Base-by-base conservation (phyloP, 1,284 basidiomycete species). In the Melanopsichium pennsylvanicum region DNA sequence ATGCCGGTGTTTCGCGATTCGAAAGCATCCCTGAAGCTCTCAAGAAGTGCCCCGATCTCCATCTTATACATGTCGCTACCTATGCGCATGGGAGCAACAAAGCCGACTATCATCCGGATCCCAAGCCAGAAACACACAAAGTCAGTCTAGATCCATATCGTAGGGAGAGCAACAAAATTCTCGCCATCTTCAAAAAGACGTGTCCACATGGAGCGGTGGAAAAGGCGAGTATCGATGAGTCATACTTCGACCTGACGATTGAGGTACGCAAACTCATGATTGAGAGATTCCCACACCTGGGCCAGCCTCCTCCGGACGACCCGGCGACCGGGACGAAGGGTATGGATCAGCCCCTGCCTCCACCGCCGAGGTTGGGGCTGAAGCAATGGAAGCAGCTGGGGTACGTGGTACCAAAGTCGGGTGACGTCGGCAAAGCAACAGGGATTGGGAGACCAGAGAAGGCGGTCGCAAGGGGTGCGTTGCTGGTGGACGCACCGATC, bases 81-180 rank as follows among this genome's bases (percentile, higher is more conserved):
- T 97, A 64, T 32, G 43, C 72, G 18, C 45, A 68, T 45, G 32
- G 8, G 21, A 88, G 79, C 91, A 84, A 83, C 40, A 89, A 93
- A 79, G 91, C 95, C 11, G 89, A 89, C 0, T 97, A 98, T 81
- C 87, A 92, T 29, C 85, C 90, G 54, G 67, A 81, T 23, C 88
- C 93, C 5, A 88, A 93, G 78, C 89, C 90, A 1, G 85, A 86
- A 56, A 96, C 92, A 10, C 94, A 98, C 84, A 97, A 98, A 85
- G 93, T 92, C 35, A 96, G 93, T 16, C 85, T 99, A 40, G 96
- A 99, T 81, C 88, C 91, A 57, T 98, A 98, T 81, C 85, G 95
- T 15, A 86, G 90, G 46, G 95, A 98, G 82, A 92, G 90, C 72
- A 84, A 87, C 62, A 97, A 94, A 82, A 90, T 97, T 63, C 86